Percentiles rank a stretch among this genome's conserved stretches.
Conservation (phyloP, 2,329 filamentous ascomycete species). For the Talaromyces piceae region DNA sequence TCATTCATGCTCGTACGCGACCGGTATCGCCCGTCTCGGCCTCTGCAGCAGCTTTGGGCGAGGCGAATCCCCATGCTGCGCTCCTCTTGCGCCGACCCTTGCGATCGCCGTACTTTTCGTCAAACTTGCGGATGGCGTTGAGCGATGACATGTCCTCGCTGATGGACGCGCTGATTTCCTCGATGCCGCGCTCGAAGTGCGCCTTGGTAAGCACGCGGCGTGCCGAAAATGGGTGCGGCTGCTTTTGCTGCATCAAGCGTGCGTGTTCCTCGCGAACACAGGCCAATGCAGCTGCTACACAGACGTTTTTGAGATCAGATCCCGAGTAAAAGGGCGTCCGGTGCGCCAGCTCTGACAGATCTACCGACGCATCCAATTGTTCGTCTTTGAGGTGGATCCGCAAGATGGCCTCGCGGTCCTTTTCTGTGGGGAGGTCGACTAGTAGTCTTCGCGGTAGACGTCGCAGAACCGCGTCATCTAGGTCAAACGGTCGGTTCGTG, state of each 20-base stretch:
- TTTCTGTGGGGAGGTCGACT: conserved; percentile 41
- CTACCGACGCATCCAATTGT: conserved; percentile 33
- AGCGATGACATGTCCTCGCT: conserved; percentile 88
- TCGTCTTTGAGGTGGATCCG: conserved; percentile 45
- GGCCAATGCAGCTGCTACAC: conserved; percentile 43
- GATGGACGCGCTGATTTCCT: conserved; percentile 86
- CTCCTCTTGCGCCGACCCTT: conserved; percentile 58
- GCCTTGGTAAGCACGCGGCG: conserved; percentile 56
- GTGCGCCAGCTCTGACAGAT: conserved; percentile 36
- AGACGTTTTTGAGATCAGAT: conserved; percentile 47
- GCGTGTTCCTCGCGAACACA: conserved; percentile 43
- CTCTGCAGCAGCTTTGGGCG: conserved; percentile 25
- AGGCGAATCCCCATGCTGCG: conserved; percentile 44
- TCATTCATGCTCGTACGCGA: conserved; percentile 32
- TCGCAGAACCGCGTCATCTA: conserved; percentile 57
- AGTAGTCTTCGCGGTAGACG: conserved; percentile 44
- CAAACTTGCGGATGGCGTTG: conserved; percentile 83
- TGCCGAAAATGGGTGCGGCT: conserved; percentile 57
- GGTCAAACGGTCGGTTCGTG: conserved; percentile 88
- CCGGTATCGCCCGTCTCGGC: conserved; percentile 25
- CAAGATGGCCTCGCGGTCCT: conserved; percentile 41
- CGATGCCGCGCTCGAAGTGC: conserved; percentile 80
- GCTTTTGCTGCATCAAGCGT: conserved; percentile 26
- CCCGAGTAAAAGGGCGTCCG: conserved; percentile 45
- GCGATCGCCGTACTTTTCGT: conserved; percentile 86